These are phyloP conservation scores for Protomyces inundatus DNA, from an alignment of 1,139 yeast species.

Conservation along the genomic window DNA sequence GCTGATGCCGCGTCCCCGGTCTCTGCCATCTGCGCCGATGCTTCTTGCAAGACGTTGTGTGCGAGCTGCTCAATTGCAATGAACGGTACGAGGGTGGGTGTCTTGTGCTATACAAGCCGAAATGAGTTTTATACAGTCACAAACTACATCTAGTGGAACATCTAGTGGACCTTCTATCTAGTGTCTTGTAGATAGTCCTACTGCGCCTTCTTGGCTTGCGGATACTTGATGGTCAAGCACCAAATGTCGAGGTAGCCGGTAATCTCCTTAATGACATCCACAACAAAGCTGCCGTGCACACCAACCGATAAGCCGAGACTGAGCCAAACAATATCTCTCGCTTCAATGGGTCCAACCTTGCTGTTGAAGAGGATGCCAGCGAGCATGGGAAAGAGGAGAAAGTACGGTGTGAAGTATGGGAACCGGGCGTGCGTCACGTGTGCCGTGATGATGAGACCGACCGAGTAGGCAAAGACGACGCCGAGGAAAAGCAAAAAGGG, in stretches of 20 bases:
- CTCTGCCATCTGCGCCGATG: not conserved
- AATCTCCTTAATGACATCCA: conserved; percentile 40
- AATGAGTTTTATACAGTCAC: not conserved
- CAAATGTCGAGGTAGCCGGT: conserved; percentile 41
- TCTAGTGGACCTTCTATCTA: not conserved
- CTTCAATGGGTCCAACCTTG: conserved; percentile 30
- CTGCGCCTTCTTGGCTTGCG: not conserved
- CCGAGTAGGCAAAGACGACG: conserved; percentile 64
- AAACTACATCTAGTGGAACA: not conserved
- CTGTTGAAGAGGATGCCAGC: conserved; percentile 37
- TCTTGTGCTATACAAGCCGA: not conserved
- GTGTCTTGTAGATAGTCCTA: not conserved
- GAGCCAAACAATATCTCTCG: conserved; percentile 39
- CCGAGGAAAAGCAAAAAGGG: conserved; percentile 60
- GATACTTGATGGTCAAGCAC: conserved; percentile 39
- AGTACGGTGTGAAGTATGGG: conserved; percentile 45
- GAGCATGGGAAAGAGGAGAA: conserved; percentile 40
- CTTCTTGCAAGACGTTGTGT: no score
- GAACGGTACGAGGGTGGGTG: not conserved
- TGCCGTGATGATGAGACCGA: conserved; percentile 52
- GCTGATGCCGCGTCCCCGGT: not conserved
- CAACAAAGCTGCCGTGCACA: conserved; percentile 37
- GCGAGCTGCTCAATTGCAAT: not conserved
- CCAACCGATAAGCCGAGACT: conserved; percentile 34
- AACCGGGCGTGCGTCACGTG: conserved; percentile 65